Evolutionary conservation across 768 basidiomycete species (phyloP).

Genomic region (Mycena indigotica): DNA sequence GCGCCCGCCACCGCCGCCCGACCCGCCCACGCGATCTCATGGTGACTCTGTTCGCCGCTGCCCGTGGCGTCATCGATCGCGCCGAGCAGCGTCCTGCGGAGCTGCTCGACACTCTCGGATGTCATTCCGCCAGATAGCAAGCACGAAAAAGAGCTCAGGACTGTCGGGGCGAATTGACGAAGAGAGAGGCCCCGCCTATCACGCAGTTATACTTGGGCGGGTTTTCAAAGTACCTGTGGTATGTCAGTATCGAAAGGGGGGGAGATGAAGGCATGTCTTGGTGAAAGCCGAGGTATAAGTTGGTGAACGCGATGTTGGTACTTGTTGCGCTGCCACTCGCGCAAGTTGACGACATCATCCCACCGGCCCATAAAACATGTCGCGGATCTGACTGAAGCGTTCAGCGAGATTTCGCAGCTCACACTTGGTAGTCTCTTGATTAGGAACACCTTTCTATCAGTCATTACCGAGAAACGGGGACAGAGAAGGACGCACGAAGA

Average conservation of each 20-base stretch:
- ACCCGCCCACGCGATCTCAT: too few species aligned
- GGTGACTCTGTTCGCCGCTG: too few species aligned
- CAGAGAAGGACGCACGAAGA: constrained; percentile 55
- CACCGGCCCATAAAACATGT: constrained; percentile 86
- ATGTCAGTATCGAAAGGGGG: constrained; percentile 1
- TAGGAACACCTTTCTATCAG: constrained; percentile 61
- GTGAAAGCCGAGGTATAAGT: constrained; percentile 84
- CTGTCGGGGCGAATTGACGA: constrained; percentile 65
- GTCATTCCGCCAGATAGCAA: too few species aligned
- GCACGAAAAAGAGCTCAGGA: constrained; percentile 55
- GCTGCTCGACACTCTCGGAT: too few species aligned
- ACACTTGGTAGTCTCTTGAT: constrained; percentile 59
- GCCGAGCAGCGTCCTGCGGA: too few species aligned
- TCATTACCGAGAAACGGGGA: too few species aligned
- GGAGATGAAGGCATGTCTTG: constrained; percentile 70
- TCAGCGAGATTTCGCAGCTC: constrained; percentile 68
- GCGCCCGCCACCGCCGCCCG: too few species aligned
- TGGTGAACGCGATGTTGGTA: constrained; percentile 93
- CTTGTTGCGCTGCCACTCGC: too few species aligned
- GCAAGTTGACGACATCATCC: constrained; percentile 86
- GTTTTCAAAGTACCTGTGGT: constrained; percentile 78
- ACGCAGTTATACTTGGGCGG: constrained; percentile 91
- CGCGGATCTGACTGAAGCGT: constrained; percentile 72
- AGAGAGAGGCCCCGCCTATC: constrained; percentile 79
- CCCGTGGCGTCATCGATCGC: too few species aligned